Percentiles rank a stretch among this genome's conserved stretches.
phyloP scores from a whole-genome alignment of 257 asterid genomes.

The Petunia secreta region DNA sequence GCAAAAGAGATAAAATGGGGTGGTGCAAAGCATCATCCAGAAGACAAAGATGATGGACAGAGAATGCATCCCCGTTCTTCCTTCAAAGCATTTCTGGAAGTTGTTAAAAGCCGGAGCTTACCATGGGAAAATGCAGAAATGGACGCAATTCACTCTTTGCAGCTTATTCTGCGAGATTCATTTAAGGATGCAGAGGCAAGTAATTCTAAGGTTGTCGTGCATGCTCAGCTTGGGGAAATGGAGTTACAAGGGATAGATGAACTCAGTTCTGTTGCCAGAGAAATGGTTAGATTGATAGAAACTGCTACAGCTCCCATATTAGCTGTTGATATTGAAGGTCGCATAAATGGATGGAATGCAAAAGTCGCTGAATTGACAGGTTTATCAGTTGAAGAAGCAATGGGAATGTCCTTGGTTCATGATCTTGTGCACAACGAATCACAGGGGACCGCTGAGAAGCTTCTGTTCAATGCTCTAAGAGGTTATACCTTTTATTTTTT shows the following conservation, averaged over 20 bases:
- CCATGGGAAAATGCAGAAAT: slow-evolving; percentile 97
- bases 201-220: slow-evolving; percentile 61
- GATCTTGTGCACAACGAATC: slow-evolving; percentile 72
- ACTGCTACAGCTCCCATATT: slow-evolving; percentile 79
- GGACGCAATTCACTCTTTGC: slow-evolving; percentile 92
- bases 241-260: slow-evolving; percentile 60
- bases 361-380: slow-evolving; percentile 64
- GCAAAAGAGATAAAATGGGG: slow-evolving; percentile 88
- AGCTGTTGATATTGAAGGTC: slow-evolving; percentile 59
- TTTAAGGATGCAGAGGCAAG: slow-evolving; percentile 54
- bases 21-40: slow-evolving; percentile 90
- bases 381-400: slow-evolving; percentile 56
- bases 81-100: slow-evolving; percentile 85
- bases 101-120: slow-evolving; percentile 79
- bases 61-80: slow-evolving; percentile 96
- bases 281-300: slow-evolving; percentile 70
- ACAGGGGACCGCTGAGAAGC: slow-evolving; percentile 56
- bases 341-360: slow-evolving; percentile 68
- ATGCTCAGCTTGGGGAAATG: slow-evolving; percentile 42
- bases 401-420: slow-evolving; percentile 65
- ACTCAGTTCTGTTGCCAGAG: slow-evolving; percentile 68
- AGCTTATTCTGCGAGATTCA: slow-evolving; percentile 78
- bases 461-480: slow-evolving; percentile 62
- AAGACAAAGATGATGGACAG: slow-evolving; percentile 76
- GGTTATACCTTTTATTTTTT: slow-evolving; percentile 46